Percentiles rank a stretch among this genome's conserved stretches.
Evolutionary conservation across 345 rosid genomes (phyloP).

Genomic region (Citrus medica): DNA sequence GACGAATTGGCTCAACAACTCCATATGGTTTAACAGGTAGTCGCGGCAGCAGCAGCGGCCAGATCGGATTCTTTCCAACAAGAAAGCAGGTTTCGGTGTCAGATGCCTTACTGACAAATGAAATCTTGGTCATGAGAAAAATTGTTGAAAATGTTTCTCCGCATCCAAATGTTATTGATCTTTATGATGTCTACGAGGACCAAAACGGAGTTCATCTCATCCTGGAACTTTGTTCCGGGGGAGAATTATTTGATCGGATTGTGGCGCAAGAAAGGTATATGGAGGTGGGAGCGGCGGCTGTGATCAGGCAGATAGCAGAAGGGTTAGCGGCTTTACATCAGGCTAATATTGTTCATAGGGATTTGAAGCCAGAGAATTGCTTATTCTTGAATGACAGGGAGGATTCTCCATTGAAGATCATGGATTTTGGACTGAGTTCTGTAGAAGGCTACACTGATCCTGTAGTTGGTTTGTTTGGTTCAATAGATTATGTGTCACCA

Average conservation of each 20-base stretch:
- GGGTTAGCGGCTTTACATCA: conserved; percentile 49
- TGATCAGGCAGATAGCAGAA: conserved; percentile 50
- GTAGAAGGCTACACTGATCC: conserved; percentile 65
- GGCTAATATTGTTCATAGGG: conserved; percentile 59
- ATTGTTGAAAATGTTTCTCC: conserved; percentile 65
- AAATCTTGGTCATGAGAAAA: conserved; percentile 61
- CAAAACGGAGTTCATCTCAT: conserved; percentile 57
- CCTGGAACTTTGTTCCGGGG: conserved; percentile 61
- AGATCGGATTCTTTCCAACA: conserved; percentile 30
- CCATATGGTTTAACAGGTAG: conserved; percentile 12
- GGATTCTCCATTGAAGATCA: conserved; percentile 62
- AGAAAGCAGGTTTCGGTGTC: conserved; percentile 54
- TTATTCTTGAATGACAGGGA: conserved; percentile 41
- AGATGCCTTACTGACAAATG: conserved; percentile 56
- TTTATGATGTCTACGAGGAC: conserved; percentile 64
- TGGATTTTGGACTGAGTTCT: conserved; percentile 72
- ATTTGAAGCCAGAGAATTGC: conserved; percentile 68
- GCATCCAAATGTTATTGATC: conserved; percentile 54
- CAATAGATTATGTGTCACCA: conserved; percentile 64
- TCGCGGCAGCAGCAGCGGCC: conserved; percentile 7
- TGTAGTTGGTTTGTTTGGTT: conserved; percentile 65
- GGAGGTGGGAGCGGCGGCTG: conserved; percentile 46
- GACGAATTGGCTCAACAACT: conserved; percentile 29
- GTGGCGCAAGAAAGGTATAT: conserved; percentile 42
- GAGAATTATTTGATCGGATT: conserved; percentile 57